phyloP scores from a whole-genome alignment of 169 alveolate species.

The Perkinsus marinus region DNA sequence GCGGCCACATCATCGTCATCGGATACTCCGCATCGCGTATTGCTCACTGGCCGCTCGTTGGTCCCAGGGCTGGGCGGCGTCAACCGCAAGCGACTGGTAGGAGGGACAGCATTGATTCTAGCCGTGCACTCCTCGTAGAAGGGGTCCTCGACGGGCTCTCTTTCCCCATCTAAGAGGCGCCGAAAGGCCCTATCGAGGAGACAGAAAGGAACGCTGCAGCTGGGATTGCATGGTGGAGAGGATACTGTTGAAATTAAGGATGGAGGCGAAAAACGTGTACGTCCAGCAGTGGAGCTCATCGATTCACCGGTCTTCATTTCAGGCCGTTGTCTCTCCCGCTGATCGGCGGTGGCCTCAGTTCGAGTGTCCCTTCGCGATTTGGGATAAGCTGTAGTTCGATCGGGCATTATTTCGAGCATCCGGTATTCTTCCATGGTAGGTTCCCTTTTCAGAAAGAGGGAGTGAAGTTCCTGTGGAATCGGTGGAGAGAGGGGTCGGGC shows the following conservation, averaged over 20 bases:
- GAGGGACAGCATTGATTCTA: background rate
- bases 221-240: background rate
- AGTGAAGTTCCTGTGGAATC: slow-evolving; percentile 23
- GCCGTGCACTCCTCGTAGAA: background rate
- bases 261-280: background rate
- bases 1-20: background rate
- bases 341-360: background rate
- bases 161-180: background rate
- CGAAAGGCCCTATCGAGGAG: background rate
- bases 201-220: background rate
- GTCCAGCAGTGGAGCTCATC: background rate
- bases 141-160: background rate
- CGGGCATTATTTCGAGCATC: background rate
- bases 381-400: background rate
- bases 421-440: background rate
- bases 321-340: background rate
- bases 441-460: slow-evolving; percentile 28
- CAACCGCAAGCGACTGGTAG: background rate
- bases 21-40: background rate
- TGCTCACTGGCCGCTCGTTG: background rate
- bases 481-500: slow-evolving; percentile 36
- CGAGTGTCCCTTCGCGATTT: background rate
- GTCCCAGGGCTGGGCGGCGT: background rate
- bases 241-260: background rate
- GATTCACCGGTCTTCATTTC: background rate